phyloP scores from a whole-genome alignment of 2,329 filamentous ascomycete species.

The Sporothrix euskadiensis region DNA sequence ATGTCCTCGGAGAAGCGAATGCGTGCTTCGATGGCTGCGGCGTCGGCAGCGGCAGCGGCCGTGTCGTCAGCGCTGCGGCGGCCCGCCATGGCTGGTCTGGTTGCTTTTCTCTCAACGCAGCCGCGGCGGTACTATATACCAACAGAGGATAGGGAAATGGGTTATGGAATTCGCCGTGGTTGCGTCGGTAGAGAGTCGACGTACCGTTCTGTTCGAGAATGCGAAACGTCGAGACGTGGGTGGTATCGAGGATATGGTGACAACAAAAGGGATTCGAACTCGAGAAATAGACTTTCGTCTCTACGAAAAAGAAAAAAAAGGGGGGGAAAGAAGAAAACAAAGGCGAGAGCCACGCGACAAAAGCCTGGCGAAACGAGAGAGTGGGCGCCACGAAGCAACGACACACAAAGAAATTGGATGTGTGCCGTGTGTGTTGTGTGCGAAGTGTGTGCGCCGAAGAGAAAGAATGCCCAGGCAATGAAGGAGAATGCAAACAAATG shows the following conservation, averaged over 20 bases:
- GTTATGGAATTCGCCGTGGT: background rate
- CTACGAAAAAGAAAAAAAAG: background rate
- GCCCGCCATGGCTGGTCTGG: constrained; percentile 27
- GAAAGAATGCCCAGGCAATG: background rate
- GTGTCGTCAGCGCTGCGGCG: constrained; percentile 27
- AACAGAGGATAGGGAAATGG: background rate
- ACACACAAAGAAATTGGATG: background rate
- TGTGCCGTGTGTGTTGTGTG: background rate
- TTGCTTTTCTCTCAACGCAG: background rate
- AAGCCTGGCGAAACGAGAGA: background rate
- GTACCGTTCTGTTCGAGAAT: background rate
- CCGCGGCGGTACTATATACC: background rate
- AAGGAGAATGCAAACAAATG: constrained; percentile 8
- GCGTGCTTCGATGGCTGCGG: constrained; percentile 25
- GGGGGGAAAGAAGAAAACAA: background rate
- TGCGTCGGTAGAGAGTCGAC: background rate
- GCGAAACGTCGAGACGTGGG: background rate
- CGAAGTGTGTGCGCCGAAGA: background rate
- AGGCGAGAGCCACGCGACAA: constrained; percentile 3
- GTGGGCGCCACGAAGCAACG: background rate
- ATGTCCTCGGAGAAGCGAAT: constrained; percentile 37
- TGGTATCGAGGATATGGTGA: background rate
- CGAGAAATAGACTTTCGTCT: background rate
- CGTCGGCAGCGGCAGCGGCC: constrained; percentile 17
- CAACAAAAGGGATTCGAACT: background rate